phyloP scores from a whole-genome alignment of 306 rosid species.

The Lablab purpureus region DNA sequence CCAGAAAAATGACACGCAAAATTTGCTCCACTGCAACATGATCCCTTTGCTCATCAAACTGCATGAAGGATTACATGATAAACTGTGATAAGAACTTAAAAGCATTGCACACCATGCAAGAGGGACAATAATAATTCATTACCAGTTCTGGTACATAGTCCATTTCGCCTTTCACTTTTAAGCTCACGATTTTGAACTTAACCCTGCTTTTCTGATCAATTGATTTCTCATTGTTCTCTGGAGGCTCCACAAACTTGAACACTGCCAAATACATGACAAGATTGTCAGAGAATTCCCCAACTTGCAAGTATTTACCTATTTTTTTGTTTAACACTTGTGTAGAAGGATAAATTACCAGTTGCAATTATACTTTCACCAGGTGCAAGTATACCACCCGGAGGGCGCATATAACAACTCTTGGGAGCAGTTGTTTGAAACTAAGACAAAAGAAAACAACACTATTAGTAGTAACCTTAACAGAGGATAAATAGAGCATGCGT shows the following conservation, averaged over 20 bases:
- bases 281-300: conserved; percentile 34
- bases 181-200: conserved; percentile 95
- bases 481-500: conserved; percentile 1
- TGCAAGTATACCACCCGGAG: conserved; percentile 87
- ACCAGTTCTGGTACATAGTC: conserved; percentile 94
- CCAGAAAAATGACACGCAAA: conserved; percentile 81
- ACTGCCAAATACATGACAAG: conserved; percentile 61
- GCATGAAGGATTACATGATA: conserved; percentile 30
- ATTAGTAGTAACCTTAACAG: conserved; percentile 16
- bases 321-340: conserved; percentile 28
- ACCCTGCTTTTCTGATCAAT: conserved; percentile 81
- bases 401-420: conserved; percentile 96
- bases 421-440: conserved; percentile 98
- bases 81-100: conserved; percentile 30
- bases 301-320: conserved; percentile 8
- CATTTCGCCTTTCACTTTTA: conserved; percentile 83
- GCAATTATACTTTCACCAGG: conserved; percentile 86
- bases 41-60: conserved; percentile 94
- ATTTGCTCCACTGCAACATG: conserved; percentile 85
- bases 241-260: conserved; percentile 94
- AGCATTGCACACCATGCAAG: conserved; percentile 21
- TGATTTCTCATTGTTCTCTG: conserved; percentile 77
- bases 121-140: conserved; percentile 41
- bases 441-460: conserved; percentile 35
- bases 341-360: conserved; percentile 64